Conservation (phyloP, 768 basidiomycete genomes). For the Boletus sp. region DNA sequence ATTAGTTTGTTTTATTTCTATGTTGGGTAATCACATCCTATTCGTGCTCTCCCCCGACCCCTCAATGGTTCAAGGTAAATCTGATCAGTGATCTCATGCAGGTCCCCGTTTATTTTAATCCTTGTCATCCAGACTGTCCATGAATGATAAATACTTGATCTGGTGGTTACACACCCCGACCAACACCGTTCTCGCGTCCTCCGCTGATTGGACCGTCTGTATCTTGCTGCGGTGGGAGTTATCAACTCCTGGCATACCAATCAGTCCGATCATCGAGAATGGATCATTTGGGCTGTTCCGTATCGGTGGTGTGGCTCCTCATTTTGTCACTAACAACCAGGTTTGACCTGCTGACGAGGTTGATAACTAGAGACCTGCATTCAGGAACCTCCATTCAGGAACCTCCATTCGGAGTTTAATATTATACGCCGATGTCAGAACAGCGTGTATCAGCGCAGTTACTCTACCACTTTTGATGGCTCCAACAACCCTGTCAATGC, state of each 20-base stretch:
- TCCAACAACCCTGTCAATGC: background rate
- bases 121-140: too few relatives aligned
- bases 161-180: too few relatives aligned
- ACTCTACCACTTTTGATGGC: background rate
- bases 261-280: background rate
- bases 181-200: too few relatives aligned
- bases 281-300: background rate
- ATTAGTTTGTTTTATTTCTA: too few relatives aligned
- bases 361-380: background rate
- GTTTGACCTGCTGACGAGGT: background rate
- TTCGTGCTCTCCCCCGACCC: too few relatives aligned
- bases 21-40: too few relatives aligned
- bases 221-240: background rate
- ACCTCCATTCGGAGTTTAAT: background rate
- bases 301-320: background rate
- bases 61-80: too few relatives aligned
- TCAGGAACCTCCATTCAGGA: background rate
- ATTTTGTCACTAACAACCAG: background rate
- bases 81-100: too few relatives aligned
- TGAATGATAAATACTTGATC: too few relatives aligned
- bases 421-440: background rate
- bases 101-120: too few relatives aligned
- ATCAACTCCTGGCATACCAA: background rate
- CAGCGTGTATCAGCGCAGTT: background rate
- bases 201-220: too few relatives aligned